These are phyloP conservation scores for Saccharomycopsis olivae DNA, from an alignment of 805 yeast species.

Conservation along the genomic window DNA sequence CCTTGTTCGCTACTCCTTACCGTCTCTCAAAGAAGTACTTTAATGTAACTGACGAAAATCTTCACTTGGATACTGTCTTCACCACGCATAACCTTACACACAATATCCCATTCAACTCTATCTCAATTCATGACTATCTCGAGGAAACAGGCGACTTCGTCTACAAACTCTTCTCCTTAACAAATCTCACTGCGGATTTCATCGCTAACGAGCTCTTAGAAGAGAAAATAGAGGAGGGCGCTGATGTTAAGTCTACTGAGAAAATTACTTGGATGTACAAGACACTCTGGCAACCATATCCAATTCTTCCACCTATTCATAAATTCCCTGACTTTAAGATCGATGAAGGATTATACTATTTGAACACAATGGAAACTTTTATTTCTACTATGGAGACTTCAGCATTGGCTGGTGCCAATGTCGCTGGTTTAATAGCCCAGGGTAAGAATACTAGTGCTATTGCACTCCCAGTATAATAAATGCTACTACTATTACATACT, in stretches of 20 bases:
- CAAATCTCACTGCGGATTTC: conserved; percentile 17
- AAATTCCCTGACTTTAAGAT: conserved; percentile 25
- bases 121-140: conserved; percentile 24
- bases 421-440: conserved; percentile 32
- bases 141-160: conserved; percentile 24
- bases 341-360: conserved; percentile 29
- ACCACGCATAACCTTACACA: no score
- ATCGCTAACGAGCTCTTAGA: not conserved
- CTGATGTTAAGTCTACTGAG: no score
- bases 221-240: conserved; percentile 13
- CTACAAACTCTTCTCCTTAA: conserved; percentile 33
- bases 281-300: conserved; percentile 37
- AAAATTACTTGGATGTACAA: conserved; percentile 22
- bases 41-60: conserved; percentile 14
- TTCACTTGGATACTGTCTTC: conserved; percentile 18
- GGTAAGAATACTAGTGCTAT: conserved; percentile 22
- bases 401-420: conserved; percentile 38
- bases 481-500: no score
- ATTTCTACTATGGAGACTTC: conserved; percentile 44
- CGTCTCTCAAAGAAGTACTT: conserved; percentile 6
- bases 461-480: no score
- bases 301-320: conserved; percentile 26
- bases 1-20: conserved; percentile 22
- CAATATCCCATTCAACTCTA: conserved; percentile 29
- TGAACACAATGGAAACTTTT: conserved; percentile 36